Percentiles rank a stretch among this genome's conserved stretches.
These are phyloP conservation scores for Monosporozyma servazzii DNA, from an alignment of 805 yeast genomes.

Conservation along the genomic window DNA sequence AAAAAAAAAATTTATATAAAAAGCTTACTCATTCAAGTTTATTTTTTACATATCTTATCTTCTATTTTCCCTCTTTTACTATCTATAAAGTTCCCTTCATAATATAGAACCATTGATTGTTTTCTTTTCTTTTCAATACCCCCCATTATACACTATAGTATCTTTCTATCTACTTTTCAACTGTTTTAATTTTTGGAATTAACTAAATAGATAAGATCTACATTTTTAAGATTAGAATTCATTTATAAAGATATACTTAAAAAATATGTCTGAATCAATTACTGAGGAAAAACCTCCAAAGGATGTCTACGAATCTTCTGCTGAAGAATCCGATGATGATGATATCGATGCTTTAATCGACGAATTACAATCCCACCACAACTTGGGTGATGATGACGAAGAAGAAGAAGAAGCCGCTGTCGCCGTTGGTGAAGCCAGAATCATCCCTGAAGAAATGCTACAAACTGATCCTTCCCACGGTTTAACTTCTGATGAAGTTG, in stretches of 20 bases:
- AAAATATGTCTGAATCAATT: constrained; percentile 1
- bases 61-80: background rate
- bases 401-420: constrained; percentile 37
- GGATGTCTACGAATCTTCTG: constrained; percentile 15
- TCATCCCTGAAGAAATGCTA: constrained; percentile 77
- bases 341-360: constrained; percentile 65
- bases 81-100: background rate
- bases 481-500: constrained; percentile 68
- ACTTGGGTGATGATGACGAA: constrained; percentile 40
- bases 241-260: constrained; percentile 1
- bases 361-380: constrained; percentile 64
- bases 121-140: constrained; percentile 2
- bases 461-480: constrained; percentile 75
- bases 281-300: constrained; percentile 11
- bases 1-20: background rate
- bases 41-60: background rate
- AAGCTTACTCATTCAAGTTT: background rate
- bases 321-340: constrained; percentile 50
- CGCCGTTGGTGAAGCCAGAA: constrained; percentile 55
- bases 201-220: background rate
- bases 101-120: background rate
- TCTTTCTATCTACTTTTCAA: background rate
- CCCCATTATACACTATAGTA: constrained; percentile 1
- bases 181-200: background rate
- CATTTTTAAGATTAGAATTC: background rate